Evolutionary conservation across 2,329 filamentous ascomycete genomes (phyloP), one percentile per base, ranked within the genome.

Genomic region (Bipolaris bicolor): DNA sequence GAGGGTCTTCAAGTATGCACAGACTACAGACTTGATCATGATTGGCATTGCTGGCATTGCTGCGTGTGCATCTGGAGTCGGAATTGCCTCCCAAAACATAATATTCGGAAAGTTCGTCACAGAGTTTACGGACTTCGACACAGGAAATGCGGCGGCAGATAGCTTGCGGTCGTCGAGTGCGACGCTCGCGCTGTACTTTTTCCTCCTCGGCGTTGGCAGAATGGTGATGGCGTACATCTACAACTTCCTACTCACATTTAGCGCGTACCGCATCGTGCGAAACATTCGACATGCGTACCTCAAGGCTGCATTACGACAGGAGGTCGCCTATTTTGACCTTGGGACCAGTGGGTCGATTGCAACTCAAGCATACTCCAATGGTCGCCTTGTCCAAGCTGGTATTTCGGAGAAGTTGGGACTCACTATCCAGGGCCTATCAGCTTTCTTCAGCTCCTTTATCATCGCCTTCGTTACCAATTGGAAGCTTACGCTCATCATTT

Each of bases 401-500:
- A 60, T 64, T 2, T 52, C 62, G 2, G 69, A 72, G 49, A 74
- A 72, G 57, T 68, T 79, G 7, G 76, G 75, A 13, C 76, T 79
- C 29, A 78, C 78, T 57, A 67, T 80, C 5, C 78, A 80, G 55
- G 67, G 66, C 10, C 24, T 68, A 3, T 68, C 70, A 10, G 64
- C 65, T 3, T 97, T 98, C 70, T 78, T 82, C 51, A 88, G 92
- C 0, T 93, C 92, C n/a, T 97, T 97, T 67, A 80, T 97, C 57
- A 95, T 98, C 64, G 92, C 90, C 3, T 97, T 96, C 74, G 79
- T 94, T 76, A 90, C 90, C 71, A 95, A 90, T 77, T 97, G 93
- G 90, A 96, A 94, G 77, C 81, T 98, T 61, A 94, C 94, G 0
- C 80, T 97, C 48, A 97, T 98, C 66, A 49, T 49, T 20, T 49